phyloP scores from a whole-genome alignment of 2,329 filamentous ascomycete species.

The Aspergillus jensenii region DNA sequence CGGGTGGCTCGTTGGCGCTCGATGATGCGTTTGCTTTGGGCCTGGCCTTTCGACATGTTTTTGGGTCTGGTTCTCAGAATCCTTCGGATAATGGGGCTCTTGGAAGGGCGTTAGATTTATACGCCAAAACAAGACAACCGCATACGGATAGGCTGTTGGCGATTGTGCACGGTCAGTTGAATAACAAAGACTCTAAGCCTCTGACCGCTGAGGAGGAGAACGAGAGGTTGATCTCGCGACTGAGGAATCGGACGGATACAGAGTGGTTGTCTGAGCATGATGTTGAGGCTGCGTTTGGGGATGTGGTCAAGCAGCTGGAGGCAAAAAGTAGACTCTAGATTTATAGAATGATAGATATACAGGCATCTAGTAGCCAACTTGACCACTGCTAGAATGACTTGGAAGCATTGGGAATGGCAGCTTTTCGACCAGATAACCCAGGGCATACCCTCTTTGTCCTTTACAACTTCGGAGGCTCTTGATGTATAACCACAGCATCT shows the following conservation, averaged over 20 bases:
- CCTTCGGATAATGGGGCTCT: slow-evolving; percentile 15
- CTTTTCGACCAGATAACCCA: too few relatives aligned
- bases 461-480: too few relatives aligned
- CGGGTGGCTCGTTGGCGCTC: slow-evolving; percentile 30
- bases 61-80: slow-evolving; percentile 18
- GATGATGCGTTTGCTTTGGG: slow-evolving; percentile 44
- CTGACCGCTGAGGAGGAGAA: slow-evolving; percentile 28
- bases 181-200: background rate
- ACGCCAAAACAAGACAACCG: slow-evolving; percentile 44
- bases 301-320: background rate
- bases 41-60: slow-evolving; percentile 39
- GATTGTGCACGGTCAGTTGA: slow-evolving; percentile 30
- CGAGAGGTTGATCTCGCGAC: slow-evolving; percentile 35
- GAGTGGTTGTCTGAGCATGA: slow-evolving; percentile 51
- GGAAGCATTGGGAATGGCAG: too few relatives aligned
- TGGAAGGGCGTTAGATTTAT: slow-evolving; percentile 36
- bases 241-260: slow-evolving; percentile 38
- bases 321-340: background rate
- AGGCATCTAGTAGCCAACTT: too few relatives aligned
- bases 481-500: too few relatives aligned
- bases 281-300: slow-evolving; percentile 40
- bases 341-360: background rate
- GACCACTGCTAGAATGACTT: too few relatives aligned
- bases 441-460: too few relatives aligned
- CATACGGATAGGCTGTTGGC: slow-evolving; percentile 42